These are phyloP conservation scores for Kwoniella bestiolae DNA, from an alignment of 768 basidiomycete genomes.

Conservation along the genomic window DNA sequence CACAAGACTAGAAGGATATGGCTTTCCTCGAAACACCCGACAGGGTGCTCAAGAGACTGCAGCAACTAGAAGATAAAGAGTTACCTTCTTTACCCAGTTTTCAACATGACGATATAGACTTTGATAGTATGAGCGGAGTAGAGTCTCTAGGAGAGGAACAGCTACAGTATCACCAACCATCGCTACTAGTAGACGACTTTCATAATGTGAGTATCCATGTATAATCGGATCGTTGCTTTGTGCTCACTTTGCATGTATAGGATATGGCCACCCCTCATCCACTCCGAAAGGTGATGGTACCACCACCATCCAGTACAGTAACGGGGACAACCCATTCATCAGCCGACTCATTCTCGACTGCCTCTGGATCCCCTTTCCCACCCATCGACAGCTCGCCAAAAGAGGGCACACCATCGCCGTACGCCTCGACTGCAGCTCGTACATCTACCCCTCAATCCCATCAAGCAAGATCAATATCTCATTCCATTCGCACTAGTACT, in stretches of 20 bases:
- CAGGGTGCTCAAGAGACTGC: slow-evolving; percentile 43
- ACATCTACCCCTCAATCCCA: slow-evolving; percentile 45
- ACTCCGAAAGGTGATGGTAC: slow-evolving; percentile 18
- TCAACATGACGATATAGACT: slow-evolving; percentile 47
- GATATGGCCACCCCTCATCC: slow-evolving; percentile 46
- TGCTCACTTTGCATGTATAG: slow-evolving; percentile 10
- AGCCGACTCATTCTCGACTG: slow-evolving; percentile 33
- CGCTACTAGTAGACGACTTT: background rate
- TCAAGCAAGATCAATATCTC: slow-evolving; percentile 32
- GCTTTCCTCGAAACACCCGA: slow-evolving; percentile 40
- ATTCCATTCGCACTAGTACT: slow-evolving; percentile 17
- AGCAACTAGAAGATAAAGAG: slow-evolving; percentile 48
- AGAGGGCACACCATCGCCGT: slow-evolving; percentile 26
- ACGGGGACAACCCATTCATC: slow-evolving; percentile 7
- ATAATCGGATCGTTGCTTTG: background rate
- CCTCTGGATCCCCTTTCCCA: slow-evolving; percentile 42
- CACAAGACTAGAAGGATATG: too few relatives aligned
- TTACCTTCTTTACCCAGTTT: slow-evolving; percentile 51
- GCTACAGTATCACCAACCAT: background rate
- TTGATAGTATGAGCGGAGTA: slow-evolving; percentile 32
- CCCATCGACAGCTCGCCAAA: slow-evolving; percentile 7
- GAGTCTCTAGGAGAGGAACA: slow-evolving; percentile 20
- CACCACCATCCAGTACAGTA: slow-evolving; percentile 11
- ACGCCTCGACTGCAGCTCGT: slow-evolving; percentile 24
- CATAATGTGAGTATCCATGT: slow-evolving; percentile 8